phyloP scores from a whole-genome alignment of 352 stramenopile genomes.

The Phytopythium delawarense region DNA sequence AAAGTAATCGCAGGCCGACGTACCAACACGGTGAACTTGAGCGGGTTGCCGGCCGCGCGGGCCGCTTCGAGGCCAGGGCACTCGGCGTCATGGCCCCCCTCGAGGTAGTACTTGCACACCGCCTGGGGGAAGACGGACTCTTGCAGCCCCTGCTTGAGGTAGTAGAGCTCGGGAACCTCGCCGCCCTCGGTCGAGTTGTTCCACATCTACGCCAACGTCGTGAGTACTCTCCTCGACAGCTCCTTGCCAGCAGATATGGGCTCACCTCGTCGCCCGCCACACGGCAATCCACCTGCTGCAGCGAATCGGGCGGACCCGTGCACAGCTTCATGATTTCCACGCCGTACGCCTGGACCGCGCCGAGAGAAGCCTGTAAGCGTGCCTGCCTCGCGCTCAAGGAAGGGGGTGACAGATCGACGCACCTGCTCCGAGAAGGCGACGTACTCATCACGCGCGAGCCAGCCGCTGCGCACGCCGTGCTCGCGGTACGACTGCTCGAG shows the following conservation, averaged over 20 bases:
- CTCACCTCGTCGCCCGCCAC: constrained; percentile 56
- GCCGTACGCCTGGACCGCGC: constrained; percentile 42
- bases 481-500: constrained; percentile 77
- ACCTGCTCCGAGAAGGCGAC: constrained; percentile 78
- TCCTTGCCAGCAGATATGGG: too few relatives aligned
- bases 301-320: constrained; percentile 50
- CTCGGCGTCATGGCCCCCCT: constrained; percentile 55
- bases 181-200: constrained; percentile 78
- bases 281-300: constrained; percentile 64
- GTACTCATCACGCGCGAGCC: constrained; percentile 67
- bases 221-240: too few relatives aligned
- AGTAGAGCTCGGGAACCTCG: constrained; percentile 72
- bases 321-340: constrained; percentile 70
- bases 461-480: constrained; percentile 56
- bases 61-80: constrained; percentile 59
- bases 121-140: constrained; percentile 65
- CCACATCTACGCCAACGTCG: constrained; percentile 42
- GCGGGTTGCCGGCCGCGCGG: constrained; percentile 43
- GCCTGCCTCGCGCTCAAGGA: not conserved
- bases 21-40: constrained; percentile 67
- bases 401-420: not conserved
- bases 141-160: constrained; percentile 69
- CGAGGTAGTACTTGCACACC: constrained; percentile 67
- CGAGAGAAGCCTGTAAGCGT: not conserved
- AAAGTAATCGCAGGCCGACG: not conserved